Percentiles rank a stretch among this genome's conserved stretches.
Conservation (phyloP, 495 filamentous ascomycete genomes). For the Schizothecium vesticola region DNA sequence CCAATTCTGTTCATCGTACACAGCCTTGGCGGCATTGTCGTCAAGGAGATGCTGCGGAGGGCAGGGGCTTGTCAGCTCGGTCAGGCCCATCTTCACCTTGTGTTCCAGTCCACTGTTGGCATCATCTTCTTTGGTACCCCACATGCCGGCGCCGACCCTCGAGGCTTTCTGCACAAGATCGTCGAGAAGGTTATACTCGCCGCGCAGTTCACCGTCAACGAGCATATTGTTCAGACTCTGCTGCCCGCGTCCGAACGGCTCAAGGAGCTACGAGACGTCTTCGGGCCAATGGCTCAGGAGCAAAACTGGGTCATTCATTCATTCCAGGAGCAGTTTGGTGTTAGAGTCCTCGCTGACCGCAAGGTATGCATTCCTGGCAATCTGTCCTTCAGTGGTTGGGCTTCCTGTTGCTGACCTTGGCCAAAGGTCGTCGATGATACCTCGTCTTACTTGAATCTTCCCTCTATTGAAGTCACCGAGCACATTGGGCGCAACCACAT, state of each 20-base stretch:
- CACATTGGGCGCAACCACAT: slow-evolving; percentile 34
- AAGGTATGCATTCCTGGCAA: slow-evolving; percentile 14
- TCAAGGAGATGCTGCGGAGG: slow-evolving; percentile 38
- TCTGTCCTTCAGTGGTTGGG: background rate
- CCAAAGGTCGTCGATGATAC: slow-evolving; percentile 33
- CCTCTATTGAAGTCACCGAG: slow-evolving; percentile 20
- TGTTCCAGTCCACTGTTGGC: slow-evolving; percentile 32
- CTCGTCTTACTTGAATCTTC: slow-evolving; percentile 28
- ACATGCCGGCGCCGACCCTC: slow-evolving; percentile 29
- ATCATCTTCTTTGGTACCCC: slow-evolving; percentile 41
- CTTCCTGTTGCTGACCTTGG: background rate
- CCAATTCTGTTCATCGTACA: slow-evolving; percentile 47
- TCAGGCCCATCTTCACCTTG: slow-evolving; percentile 20
- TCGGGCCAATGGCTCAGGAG: slow-evolving; percentile 20
- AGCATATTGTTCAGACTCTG: slow-evolving; percentile 19
- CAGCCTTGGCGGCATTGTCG: slow-evolving; percentile 49
- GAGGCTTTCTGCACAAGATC: slow-evolving; percentile 5
- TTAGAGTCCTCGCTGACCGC: slow-evolving; percentile 10
- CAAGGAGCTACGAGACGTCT: slow-evolving; percentile 25
- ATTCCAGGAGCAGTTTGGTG: slow-evolving; percentile 29
- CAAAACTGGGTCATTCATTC: slow-evolving; percentile 29
- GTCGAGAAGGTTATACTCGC: slow-evolving; percentile 13
- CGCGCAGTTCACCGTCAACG: slow-evolving; percentile 17
- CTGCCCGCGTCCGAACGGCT: slow-evolving; percentile 27
- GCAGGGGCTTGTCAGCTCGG: slow-evolving; percentile 13